Percentiles rank a stretch among this genome's conserved stretches.
Evolutionary conservation across 2,329 filamentous ascomycete species (phyloP).

Genomic region (Ascochyta koolunga): DNA sequence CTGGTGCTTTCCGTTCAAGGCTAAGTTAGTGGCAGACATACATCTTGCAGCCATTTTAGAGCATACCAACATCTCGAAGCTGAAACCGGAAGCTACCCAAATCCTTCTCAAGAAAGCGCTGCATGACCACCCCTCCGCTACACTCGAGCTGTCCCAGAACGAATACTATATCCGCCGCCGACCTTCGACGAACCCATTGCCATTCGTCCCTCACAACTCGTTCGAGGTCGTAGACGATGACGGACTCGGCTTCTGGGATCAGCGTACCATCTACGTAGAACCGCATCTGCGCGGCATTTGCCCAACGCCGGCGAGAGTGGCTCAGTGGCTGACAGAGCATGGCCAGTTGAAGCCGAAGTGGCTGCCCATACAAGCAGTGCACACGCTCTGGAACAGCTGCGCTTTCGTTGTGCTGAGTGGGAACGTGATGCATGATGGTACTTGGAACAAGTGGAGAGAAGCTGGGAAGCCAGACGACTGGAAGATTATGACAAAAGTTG

Average conservation of each 20-base stretch:
- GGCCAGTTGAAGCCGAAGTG: conserved; percentile 39
- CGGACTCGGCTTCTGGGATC: conserved; percentile 44
- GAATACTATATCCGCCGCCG: conserved; percentile 40
- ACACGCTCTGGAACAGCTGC: conserved; percentile 40
- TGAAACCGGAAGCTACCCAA: conserved; percentile 44
- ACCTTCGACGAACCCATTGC: conserved; percentile 38
- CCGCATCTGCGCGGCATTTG: conserved; percentile 41
- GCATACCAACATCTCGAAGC: conserved; percentile 33
- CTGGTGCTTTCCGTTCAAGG: not conserved
- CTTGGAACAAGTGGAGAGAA: conserved; percentile 41
- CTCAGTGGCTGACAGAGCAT: conserved; percentile 39
- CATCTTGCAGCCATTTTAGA: conserved; percentile 42
- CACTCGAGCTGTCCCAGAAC: conserved; percentile 33
- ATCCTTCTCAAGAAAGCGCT: conserved; percentile 37
- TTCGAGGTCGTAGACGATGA: conserved; percentile 35
- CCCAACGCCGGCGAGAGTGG: conserved; percentile 38
- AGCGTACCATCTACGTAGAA: conserved; percentile 47
- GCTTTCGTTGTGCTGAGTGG: conserved; percentile 45
- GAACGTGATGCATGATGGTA: conserved; percentile 36
- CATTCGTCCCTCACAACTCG: conserved; percentile 36
- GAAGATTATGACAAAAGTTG: conserved; percentile 46
- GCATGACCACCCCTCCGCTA: conserved; percentile 21
- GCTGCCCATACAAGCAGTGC: conserved; percentile 44
- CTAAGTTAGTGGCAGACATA: conserved; percentile 27
- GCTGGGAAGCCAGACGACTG: conserved; percentile 36